Evolutionary conservation across 176 grass and related monocot genomes (phyloP).

Genomic region (Rhynchospora breviuscula): DNA sequence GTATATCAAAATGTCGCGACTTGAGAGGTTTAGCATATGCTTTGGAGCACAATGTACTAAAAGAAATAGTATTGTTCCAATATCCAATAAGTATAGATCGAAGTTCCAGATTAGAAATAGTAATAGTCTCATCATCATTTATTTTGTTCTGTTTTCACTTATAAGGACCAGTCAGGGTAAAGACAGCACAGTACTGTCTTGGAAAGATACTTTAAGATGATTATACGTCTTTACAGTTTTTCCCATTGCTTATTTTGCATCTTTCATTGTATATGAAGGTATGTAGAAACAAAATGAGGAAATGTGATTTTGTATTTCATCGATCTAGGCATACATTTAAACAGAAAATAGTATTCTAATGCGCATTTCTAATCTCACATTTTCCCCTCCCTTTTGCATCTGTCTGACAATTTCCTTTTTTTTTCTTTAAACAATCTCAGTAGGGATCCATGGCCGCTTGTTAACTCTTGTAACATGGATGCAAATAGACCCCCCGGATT

Average conservation of each 20-base stretch:
- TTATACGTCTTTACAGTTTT: neutral
- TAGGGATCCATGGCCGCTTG: constrained; percentile 75
- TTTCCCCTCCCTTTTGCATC: neutral
- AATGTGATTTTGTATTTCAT: neutral
- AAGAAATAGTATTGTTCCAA: neutral
- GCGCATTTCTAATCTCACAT: neutral
- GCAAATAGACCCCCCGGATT: constrained; percentile 42
- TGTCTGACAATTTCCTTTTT: neutral
- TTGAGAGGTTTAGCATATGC: neutral
- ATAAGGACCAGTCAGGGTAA: neutral
- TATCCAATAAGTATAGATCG: neutral
- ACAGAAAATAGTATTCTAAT: neutral
- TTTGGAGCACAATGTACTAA: neutral
- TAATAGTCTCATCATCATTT: neutral
- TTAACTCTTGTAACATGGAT: constrained; percentile 69
- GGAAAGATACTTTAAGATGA: neutral
- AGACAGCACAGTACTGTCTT: neutral
- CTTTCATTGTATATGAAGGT: neutral
- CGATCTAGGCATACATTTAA: neutral
- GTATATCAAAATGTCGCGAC: neutral
- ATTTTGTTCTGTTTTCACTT: neutral
- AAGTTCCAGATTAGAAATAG: neutral
- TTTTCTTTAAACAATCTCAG: constrained; percentile 15
- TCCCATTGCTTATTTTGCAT: neutral
- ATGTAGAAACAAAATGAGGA: neutral